Conservation (phyloP, 768 basidiomycete species). For the Auricularia sp. region DNA sequence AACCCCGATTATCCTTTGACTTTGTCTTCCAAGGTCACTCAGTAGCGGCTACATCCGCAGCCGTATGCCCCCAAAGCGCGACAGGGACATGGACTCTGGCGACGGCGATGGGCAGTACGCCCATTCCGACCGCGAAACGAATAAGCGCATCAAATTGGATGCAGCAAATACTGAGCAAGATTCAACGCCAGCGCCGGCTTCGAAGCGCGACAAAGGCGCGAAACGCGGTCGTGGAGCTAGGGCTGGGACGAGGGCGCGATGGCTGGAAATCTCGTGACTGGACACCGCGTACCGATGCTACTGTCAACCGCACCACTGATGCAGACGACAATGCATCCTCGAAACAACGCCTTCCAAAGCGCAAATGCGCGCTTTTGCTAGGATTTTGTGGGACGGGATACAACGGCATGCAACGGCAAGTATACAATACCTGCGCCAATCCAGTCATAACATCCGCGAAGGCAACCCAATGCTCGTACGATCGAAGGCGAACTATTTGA, state of each 20-base stretch:
- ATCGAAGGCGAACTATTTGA: conserved; percentile 87
- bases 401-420: conserved; percentile 94
- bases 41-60: not conserved
- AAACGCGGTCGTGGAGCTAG: not conserved
- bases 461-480: conserved; percentile 65
- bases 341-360: conserved; percentile 62
- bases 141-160: not conserved
- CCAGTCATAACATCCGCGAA: conserved; percentile 17
- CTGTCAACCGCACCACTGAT: not conserved
- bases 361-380: conserved; percentile 71
- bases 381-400: conserved; percentile 91
- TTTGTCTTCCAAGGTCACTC: not conserved
- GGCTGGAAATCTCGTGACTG: not conserved
- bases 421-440: conserved; percentile 9
- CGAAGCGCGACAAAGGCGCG: not conserved
- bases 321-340: not conserved
- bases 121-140: not conserved
- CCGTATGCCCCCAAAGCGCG: not conserved
- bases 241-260: not conserved
- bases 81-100: not conserved
- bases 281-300: not conserved
- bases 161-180: not conserved
- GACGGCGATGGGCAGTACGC: not conserved
- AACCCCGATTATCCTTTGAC: no score
- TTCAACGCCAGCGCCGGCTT: not conserved